phyloP scores from a whole-genome alignment of 2,329 filamentous ascomycete genomes.

The Claviceps humidiphila region DNA sequence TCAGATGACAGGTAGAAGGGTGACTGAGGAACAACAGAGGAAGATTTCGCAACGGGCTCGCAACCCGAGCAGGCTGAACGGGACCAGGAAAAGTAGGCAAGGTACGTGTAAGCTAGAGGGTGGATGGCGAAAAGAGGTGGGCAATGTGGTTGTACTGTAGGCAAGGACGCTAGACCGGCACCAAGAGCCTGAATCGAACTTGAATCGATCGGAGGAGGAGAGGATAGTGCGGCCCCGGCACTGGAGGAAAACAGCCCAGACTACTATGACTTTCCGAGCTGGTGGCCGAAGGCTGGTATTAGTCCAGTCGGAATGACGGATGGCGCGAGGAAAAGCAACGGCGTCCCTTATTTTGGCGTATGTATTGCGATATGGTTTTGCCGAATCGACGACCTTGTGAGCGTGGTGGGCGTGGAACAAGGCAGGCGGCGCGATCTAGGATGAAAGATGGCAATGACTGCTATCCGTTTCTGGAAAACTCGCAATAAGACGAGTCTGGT shows the following conservation, averaged over 20 bases:
- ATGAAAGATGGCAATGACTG: no score
- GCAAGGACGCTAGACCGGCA: slow-evolving; percentile 5
- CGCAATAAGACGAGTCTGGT: background rate
- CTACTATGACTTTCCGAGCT: background rate
- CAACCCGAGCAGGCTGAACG: background rate
- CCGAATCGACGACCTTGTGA: background rate
- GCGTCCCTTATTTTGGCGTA: background rate
- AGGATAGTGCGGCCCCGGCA: background rate
- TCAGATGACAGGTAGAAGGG: background rate
- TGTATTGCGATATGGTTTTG: background rate
- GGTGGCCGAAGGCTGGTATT: background rate
- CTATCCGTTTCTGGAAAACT: no score
- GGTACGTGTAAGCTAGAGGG: background rate
- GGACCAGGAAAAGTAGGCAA: background rate
- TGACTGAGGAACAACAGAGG: background rate
- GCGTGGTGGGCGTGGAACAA: background rate
- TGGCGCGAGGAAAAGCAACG: background rate
- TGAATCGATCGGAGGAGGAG: background rate
- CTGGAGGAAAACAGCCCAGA: background rate
- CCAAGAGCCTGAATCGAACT: slow-evolving; percentile 1
- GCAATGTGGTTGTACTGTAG: slow-evolving; percentile 2
- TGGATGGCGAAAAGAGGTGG: slow-evolving; percentile 1
- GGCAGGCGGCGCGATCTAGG: no score
- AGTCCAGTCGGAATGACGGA: background rate
- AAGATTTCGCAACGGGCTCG: background rate